These are phyloP conservation scores for Calamus simplicifolius DNA, from an alignment of 176 grass and related monocot species.

Conservation along the genomic window DNA sequence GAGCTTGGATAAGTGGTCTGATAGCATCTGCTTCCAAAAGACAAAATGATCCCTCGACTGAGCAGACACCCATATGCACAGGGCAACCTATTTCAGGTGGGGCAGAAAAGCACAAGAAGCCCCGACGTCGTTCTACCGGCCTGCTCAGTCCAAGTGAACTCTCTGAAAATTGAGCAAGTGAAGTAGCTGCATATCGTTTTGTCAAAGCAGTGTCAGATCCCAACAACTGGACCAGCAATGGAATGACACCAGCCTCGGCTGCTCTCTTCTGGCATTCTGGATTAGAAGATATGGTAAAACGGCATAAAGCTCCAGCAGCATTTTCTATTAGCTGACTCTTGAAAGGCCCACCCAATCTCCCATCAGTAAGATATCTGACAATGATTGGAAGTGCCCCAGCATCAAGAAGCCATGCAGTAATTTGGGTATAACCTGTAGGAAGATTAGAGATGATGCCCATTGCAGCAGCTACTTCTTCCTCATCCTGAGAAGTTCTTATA, in stretches of 20 bases:
- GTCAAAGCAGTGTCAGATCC: background rate
- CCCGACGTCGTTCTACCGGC: background rate
- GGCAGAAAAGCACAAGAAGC: background rate
- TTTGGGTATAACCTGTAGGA: background rate
- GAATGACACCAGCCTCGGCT: background rate
- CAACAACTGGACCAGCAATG: conserved; percentile 2
- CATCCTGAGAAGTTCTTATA: background rate
- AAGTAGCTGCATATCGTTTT: background rate
- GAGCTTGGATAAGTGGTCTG: background rate
- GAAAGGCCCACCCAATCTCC: background rate
- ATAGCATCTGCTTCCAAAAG: conserved; percentile 3
- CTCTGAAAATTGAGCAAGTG: background rate
- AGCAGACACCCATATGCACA: conserved; percentile 5
- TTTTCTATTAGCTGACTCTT: conserved; percentile 1
- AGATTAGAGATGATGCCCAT: conserved; percentile 1
- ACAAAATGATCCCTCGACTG: background rate
- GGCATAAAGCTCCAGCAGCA: conserved; percentile 3
- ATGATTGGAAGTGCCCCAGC: background rate
- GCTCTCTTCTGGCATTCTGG: conserved; percentile 4
- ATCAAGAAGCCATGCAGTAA: background rate
- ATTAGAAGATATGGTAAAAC: background rate
- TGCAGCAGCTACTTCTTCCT: conserved; percentile 1
- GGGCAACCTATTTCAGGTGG: conserved; percentile 5
- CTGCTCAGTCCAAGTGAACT: background rate
- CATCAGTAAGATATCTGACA: background rate